Evolutionary conservation across 441 rosid species (phyloP).

Genomic region (Melastoma candidum): DNA sequence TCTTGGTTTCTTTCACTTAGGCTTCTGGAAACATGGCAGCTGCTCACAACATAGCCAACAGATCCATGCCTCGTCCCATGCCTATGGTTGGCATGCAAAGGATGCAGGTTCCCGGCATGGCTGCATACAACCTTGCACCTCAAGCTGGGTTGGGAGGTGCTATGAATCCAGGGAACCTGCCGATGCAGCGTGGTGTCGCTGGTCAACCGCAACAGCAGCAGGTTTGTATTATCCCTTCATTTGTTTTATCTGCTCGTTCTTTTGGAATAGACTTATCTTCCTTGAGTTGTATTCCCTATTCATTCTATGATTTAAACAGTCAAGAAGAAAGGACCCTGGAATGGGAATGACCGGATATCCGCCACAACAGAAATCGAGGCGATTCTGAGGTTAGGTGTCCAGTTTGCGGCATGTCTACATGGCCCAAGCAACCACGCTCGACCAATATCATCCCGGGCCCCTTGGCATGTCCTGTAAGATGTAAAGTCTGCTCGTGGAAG

Average conservation of each 20-base stretch:
- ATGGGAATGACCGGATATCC: constrained; percentile 78
- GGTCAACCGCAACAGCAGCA: constrained; percentile 45
- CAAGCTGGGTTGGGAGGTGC: constrained; percentile 59
- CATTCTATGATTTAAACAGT: constrained; percentile 21
- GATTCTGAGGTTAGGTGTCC: constrained; percentile 30
- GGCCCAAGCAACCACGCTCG: no score
- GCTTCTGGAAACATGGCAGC: constrained; percentile 47
- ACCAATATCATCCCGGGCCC: no score
- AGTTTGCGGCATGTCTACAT: no score
- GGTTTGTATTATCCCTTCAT: constrained; percentile 4
- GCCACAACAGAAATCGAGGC: constrained; percentile 80
- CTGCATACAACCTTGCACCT: constrained; percentile 49
- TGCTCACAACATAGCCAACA: constrained; percentile 46
- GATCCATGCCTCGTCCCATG: constrained; percentile 58
- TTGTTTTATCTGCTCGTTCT: neutral
- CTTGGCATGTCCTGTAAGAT: no score
- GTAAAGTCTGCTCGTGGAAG: no score
- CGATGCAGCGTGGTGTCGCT: constrained; percentile 63
- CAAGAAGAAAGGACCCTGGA: constrained; percentile 85
- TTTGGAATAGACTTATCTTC: neutral
- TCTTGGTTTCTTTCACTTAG: no score
- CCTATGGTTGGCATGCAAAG: constrained; percentile 61
- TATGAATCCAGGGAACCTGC: constrained; percentile 66
- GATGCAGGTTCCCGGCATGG: constrained; percentile 67
- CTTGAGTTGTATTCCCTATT: neutral